phyloP scores from a whole-genome alignment of 192 early-diverging fungal species.

The Coemansia umbellata region DNA sequence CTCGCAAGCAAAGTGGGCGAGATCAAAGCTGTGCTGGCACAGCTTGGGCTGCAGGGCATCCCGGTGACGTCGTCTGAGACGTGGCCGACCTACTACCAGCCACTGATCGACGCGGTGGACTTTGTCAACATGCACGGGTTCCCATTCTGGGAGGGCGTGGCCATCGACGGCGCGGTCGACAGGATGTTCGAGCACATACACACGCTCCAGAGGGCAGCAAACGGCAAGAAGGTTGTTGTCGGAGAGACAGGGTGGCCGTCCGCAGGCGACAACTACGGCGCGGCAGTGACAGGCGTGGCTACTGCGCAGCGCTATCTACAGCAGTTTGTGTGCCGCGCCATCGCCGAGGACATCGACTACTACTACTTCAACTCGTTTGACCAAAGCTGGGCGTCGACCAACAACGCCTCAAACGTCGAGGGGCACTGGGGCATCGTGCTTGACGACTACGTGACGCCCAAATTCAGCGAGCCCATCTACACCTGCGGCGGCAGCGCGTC shows the following conservation, averaged over 20 bases:
- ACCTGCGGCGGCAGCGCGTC: conserved; percentile 2
- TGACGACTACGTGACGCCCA: conserved; percentile 27
- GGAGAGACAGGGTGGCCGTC: conserved; percentile 64
- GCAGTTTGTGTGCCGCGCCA: conserved; percentile 56
- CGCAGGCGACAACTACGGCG: conserved; percentile 35
- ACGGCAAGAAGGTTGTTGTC: conserved; percentile 52
- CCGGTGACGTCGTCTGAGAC: conserved; percentile 31
- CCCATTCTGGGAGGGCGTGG: conserved; percentile 58
- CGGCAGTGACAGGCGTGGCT: conserved; percentile 45
- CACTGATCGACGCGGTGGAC: conserved; percentile 51
- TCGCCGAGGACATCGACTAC: conserved; percentile 47
- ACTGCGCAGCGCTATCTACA: conserved; percentile 55
- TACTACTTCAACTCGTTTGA: conserved; percentile 62
- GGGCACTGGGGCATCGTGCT: conserved; percentile 34
- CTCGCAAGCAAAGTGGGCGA: conserved; percentile 45
- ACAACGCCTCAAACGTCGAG: conserved; percentile 46
- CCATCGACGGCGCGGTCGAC: conserved; percentile 33
- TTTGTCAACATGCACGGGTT: conserved; percentile 59
- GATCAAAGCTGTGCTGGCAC: conserved; percentile 33
- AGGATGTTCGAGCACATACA: conserved; percentile 53
- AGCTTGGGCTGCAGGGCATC: conserved; percentile 25
- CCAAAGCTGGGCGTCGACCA: conserved; percentile 55
- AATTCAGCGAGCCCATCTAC: conserved; percentile 30
- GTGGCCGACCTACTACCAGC: conserved; percentile 37
- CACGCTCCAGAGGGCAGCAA: conserved; percentile 37